Evolutionary conservation across 2,329 filamentous ascomycete genomes (phyloP).

Genomic region (Paecilomyces dactylethromorphus): DNA sequence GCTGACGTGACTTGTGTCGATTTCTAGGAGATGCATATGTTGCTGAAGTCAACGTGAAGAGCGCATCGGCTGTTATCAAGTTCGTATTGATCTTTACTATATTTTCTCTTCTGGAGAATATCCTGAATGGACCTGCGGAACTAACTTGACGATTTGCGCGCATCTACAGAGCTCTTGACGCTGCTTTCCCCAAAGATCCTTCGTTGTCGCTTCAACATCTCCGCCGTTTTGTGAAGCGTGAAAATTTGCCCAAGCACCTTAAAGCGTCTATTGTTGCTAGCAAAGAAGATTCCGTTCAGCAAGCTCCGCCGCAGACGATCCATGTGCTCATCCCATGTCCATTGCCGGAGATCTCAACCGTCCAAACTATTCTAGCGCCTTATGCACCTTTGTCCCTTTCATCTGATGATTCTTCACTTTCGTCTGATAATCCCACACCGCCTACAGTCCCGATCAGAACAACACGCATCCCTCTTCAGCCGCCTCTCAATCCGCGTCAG

Average conservation of each 20-base stretch:
- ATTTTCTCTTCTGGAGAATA: background rate
- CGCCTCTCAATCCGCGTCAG: conserved; percentile 33
- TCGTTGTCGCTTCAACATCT: conserved; percentile 29
- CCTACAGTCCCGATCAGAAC: conserved; percentile 20
- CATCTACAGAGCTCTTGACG: conserved; percentile 29
- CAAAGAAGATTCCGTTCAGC: conserved; percentile 9
- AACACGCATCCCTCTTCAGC: conserved; percentile 32
- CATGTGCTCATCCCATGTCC: conserved; percentile 37
- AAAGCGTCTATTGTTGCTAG: conserved; percentile 5
- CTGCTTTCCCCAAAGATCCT: conserved; percentile 27
- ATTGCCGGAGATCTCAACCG: conserved; percentile 25
- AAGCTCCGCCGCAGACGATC: conserved; percentile 22
- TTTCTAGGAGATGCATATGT: conserved; percentile 35
- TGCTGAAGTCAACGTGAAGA: conserved; percentile 38
- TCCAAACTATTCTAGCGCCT: conserved; percentile 30
- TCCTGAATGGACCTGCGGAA: background rate
- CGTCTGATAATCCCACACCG: background rate
- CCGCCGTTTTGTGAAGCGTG: conserved; percentile 34
- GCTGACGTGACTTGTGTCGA: conserved; percentile 8
- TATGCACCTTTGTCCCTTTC: conserved; percentile 21
- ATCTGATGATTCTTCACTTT: background rate
- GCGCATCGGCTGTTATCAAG: conserved; percentile 39
- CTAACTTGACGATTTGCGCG: background rate
- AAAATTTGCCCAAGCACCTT: conserved; percentile 25
- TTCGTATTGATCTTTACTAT: conserved; percentile 13